Evolutionary conservation across 2,329 filamentous ascomycete species (phyloP).

Genomic region (Nemania serpens): DNA sequence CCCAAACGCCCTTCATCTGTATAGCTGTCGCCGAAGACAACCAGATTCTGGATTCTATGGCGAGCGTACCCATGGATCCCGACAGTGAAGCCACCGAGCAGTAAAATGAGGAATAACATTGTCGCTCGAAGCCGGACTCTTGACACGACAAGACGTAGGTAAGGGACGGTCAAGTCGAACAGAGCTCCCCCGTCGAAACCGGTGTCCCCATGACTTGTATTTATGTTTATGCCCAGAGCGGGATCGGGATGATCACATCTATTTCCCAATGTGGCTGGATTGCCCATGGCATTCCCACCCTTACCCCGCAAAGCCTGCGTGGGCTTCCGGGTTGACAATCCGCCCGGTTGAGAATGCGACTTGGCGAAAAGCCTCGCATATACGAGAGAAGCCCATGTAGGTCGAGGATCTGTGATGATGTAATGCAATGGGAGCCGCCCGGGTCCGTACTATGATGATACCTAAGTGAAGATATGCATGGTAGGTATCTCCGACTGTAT

Average conservation of each 20-base stretch:
- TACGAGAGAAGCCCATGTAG: no score
- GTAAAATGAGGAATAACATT: constrained; percentile 7
- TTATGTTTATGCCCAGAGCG: background rate
- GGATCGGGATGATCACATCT: background rate
- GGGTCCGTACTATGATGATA: no score
- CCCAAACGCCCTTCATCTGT: constrained; percentile 71
- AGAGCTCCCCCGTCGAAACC: background rate
- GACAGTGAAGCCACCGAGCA: constrained; percentile 11
- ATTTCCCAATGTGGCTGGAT: no score
- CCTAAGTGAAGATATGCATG: no score
- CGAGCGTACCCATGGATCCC: background rate
- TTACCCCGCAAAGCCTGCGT: no score
- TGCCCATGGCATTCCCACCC: no score
- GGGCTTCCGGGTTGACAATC: no score
- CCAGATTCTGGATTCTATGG: constrained; percentile 59
- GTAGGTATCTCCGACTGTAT: no score
- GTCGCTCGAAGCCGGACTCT: background rate
- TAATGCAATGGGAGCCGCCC: no score
- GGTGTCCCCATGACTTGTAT: background rate
- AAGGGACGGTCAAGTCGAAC: background rate
- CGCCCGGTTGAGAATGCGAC: no score
- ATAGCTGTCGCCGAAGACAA: constrained; percentile 77
- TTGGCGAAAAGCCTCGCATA: no score
- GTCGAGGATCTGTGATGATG: no score
- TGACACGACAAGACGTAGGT: background rate